These are phyloP conservation scores for Ulmus americana DNA, from an alignment of 331 rosid genomes.

Conservation along the genomic window DNA sequence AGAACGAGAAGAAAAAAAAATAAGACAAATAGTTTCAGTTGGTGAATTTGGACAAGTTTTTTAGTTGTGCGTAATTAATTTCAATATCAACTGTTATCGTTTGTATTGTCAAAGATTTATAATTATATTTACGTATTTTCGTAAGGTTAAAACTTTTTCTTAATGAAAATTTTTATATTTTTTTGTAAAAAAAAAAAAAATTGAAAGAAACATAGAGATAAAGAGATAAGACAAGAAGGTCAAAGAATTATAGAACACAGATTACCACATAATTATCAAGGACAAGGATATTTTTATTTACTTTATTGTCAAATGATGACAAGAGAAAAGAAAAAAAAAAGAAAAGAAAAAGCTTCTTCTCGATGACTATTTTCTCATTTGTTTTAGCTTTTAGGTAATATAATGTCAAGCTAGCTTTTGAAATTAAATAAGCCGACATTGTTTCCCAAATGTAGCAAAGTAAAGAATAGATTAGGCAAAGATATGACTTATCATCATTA, in stretches of 20 bases:
- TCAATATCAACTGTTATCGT: too few relatives aligned
- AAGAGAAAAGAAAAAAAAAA: conserved; percentile 20
- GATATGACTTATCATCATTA: conserved; percentile 8
- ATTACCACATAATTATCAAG: not conserved
- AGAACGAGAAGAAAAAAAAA: too few relatives aligned
- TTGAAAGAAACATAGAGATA: not conserved
- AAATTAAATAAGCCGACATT: conserved; percentile 27
- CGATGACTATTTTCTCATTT: not conserved
- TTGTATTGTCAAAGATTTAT: too few relatives aligned
- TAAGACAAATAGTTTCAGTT: too few relatives aligned
- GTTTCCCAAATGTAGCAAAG: conserved; percentile 26
- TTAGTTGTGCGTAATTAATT: too few relatives aligned
- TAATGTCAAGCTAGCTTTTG: conserved; percentile 19
- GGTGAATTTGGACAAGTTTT: too few relatives aligned
- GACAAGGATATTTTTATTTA: not conserved
- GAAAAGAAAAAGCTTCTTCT: not conserved
- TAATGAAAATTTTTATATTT: too few relatives aligned
- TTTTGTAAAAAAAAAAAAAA: too few relatives aligned
- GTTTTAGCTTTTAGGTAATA: not conserved
- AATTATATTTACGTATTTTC: too few relatives aligned
- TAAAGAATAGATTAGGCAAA: conserved; percentile 9
- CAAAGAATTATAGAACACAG: not conserved
- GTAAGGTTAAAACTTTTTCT: too few relatives aligned
- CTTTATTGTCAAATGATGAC: conserved; percentile 23
- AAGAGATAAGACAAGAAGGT: not conserved